Percentiles rank a stretch among this genome's conserved stretches.
Conservation (phyloP, 2,329 filamentous ascomycete genomes). For the Tolypocladium tropicale region DNA sequence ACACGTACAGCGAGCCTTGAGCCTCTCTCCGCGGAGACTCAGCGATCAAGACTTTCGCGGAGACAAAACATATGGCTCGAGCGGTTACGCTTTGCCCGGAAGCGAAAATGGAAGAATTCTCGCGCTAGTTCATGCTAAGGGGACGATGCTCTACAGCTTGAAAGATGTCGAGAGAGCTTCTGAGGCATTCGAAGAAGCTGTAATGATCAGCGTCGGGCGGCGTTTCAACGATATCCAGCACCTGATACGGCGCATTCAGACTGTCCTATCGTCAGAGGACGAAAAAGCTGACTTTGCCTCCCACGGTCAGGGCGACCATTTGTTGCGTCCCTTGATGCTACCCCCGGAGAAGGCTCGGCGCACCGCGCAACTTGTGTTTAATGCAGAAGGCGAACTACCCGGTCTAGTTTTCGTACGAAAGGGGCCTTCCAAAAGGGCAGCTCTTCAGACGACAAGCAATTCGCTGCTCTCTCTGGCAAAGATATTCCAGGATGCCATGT, state of each 20-base stretch:
- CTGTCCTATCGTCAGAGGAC: constrained; percentile 50
- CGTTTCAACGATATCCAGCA: constrained; percentile 60
- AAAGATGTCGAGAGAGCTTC: constrained; percentile 76
- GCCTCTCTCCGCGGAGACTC: neutral
- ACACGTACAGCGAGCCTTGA: constrained; percentile 65
- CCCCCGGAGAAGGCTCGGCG: constrained; percentile 74
- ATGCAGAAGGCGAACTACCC: constrained; percentile 63
- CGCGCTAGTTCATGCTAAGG: constrained; percentile 90
- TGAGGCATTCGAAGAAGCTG: constrained; percentile 86
- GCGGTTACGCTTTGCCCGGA: constrained; percentile 72
- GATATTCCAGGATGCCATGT: constrained; percentile 95
- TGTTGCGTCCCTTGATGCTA: constrained; percentile 55
- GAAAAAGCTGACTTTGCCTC: constrained; percentile 5
- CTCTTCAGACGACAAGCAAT: constrained; percentile 89
- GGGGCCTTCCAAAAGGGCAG: constrained; percentile 63
- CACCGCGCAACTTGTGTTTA: constrained; percentile 76
- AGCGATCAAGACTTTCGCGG: constrained; percentile 8
- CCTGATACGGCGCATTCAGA: constrained; percentile 69
- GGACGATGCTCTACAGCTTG: constrained; percentile 92
- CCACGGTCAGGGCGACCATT: constrained; percentile 2
- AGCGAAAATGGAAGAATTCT: constrained; percentile 88
- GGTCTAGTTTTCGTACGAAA: constrained; percentile 66
- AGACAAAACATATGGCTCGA: constrained; percentile 20
- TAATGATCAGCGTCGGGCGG: constrained; percentile 75
- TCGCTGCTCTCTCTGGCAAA: constrained; percentile 90